phyloP scores from a whole-genome alignment of 2,329 filamentous ascomycete species.

The Penicillium nordicum region DNA sequence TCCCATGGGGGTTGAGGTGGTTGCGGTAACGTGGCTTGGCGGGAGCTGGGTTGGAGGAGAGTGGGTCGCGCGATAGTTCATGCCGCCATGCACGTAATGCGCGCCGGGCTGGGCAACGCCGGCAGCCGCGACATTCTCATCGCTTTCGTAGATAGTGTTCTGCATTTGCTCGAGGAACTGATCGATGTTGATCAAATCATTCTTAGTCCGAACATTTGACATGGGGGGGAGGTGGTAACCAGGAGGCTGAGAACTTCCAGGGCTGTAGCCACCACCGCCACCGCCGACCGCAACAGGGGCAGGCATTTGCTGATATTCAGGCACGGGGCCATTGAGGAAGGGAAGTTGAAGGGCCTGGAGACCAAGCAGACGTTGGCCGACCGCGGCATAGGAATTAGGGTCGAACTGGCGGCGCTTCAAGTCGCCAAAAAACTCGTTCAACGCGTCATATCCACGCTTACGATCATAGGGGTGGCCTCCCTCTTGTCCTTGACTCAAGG shows the following conservation, averaged over 20 bases:
- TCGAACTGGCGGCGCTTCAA: slow-evolving; percentile 90
- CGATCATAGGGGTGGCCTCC: slow-evolving; percentile 62
- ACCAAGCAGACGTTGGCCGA: slow-evolving; percentile 82
- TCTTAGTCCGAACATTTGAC: slow-evolving; percentile 85
- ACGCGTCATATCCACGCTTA: slow-evolving; percentile 82
- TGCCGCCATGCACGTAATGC: slow-evolving; percentile 58
- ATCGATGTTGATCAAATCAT: slow-evolving; percentile 88
- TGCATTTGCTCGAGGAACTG: slow-evolving; percentile 95
- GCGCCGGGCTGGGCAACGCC: slow-evolving; percentile 72
- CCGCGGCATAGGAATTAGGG: slow-evolving; percentile 81
- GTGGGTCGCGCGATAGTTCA: slow-evolving; percentile 55
- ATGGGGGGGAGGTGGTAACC: slow-evolving; percentile 83
- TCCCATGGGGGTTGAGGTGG: slow-evolving; percentile 40
- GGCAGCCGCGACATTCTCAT: slow-evolving; percentile 73
- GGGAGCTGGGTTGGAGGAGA: slow-evolving; percentile 50
- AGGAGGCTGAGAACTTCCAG: slow-evolving; percentile 64
- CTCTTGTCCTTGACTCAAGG: slow-evolving; percentile 64
- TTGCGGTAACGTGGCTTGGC: slow-evolving; percentile 40
- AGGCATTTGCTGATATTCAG: slow-evolving; percentile 52
- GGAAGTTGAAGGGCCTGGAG: slow-evolving; percentile 67
- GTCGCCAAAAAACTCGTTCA: slow-evolving; percentile 92
- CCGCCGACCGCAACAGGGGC: slow-evolving; percentile 55
- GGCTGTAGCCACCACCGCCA: slow-evolving; percentile 47
- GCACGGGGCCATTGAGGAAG: slow-evolving; percentile 55
- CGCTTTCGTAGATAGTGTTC: slow-evolving; percentile 90